Base-by-base conservation (phyloP, 371 early-diverging fungal species). In the Mortierella sp. region DNA sequence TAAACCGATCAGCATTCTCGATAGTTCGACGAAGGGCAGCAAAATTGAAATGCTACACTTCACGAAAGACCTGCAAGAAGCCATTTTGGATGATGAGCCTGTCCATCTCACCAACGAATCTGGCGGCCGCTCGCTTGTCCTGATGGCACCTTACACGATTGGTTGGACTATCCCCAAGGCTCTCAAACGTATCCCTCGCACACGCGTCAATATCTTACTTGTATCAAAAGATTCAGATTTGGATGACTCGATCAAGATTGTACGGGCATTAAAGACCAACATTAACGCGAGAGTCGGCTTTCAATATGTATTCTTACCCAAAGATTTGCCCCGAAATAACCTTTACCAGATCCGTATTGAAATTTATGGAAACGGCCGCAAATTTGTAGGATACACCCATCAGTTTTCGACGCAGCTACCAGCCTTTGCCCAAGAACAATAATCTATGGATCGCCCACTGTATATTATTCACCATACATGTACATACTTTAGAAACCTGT, bases 161-260 rank as follows among this genome's bases (percentile, higher is more conserved):
- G 79, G 79, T 16, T 78, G 79, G 79, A 58, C 66, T 10, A 67
- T 73, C 55, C 79, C 79, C 21, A 65, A 65, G 70, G 70, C 62
- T 13, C 63, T 78, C 33, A 69, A 73, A 64, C 36, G 50, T 0
- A 74, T 58, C 19, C 68, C 60, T 21, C 58, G 64, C 47, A 58
- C 62, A 43, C 66, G 63, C 7, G 79, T 78, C 47, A 69, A 78
- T 43, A 55, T 78, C 45, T 19, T 73, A 28, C 21, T 78, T 58
- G 79, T 78, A n/a, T 47, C 67, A 7, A 53, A 40, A 50, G 50
- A 66, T 1, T 36, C 65, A 3, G 28, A n/a, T 5, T 22, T 21
- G 24, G 63, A 64, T 13, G 22, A 21, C n/a, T 50, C 64, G 15
- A 19, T 28, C 36, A 36, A 64, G 64, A 8, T 24, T n/a, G 60